A percentile compares a stretch with the other conserved stretches of the same genome.
Conservation (phyloP, 2,329 filamentous ascomycete genomes). For the Verticillium tricorpus region DNA sequence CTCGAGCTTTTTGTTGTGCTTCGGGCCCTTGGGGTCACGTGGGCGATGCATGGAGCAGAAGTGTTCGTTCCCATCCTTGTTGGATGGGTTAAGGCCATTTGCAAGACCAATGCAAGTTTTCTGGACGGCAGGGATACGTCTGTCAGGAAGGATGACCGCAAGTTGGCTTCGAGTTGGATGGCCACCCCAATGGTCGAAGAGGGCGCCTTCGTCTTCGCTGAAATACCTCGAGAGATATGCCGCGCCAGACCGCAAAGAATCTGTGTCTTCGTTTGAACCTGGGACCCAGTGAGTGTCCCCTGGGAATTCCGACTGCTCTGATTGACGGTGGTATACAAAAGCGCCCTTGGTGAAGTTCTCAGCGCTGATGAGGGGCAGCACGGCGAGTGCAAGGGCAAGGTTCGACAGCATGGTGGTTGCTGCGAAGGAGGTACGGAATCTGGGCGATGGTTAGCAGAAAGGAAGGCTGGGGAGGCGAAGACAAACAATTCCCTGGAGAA, state of each 20-base stretch:
- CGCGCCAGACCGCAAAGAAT: neutral
- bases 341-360: neutral
- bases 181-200: neutral
- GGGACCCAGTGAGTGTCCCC: too few relatives aligned
- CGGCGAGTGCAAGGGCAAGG: neutral
- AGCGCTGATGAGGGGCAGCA: neutral
- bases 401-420: neutral
- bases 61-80: neutral
- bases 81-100: neutral
- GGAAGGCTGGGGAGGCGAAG: neutral
- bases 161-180: neutral
- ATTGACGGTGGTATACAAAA: neutral
- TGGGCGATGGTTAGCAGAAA: neutral
- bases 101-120: neutral
- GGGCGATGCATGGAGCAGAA: neutral
- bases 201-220: neutral
- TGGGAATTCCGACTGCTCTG: neutral
- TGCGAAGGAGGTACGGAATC: neutral
- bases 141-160: neutral
- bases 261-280: neutral
- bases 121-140: neutral
- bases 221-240: neutral
- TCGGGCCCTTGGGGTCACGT: neutral
- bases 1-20: neutral
- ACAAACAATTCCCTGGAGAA: too few relatives aligned